A percentile compares a stretch with the other conserved stretches of the same genome.
phyloP scores from a whole-genome alignment of 1,284 basidiomycete species.

The Inonotus obliquus region DNA sequence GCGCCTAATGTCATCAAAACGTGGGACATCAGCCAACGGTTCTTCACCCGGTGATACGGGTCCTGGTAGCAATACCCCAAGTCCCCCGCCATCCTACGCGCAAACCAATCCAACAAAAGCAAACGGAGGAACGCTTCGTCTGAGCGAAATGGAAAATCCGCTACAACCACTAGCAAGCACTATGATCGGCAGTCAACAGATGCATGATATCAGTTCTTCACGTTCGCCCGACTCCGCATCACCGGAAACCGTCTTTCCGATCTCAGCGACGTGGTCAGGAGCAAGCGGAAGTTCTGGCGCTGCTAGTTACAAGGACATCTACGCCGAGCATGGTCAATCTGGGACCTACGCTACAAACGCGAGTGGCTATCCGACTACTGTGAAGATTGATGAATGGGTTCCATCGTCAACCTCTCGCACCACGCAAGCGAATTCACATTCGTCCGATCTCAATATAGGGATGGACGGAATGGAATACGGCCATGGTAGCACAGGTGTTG shows the following conservation, averaged over 20 bases:
- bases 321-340: not conserved
- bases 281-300: not conserved
- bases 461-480: constrained; percentile 19
- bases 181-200: not conserved
- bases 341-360: not conserved
- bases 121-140: not conserved
- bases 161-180: not conserved
- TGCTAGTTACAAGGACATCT: not conserved
- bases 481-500: constrained; percentile 3
- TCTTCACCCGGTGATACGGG: not conserved
- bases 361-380: constrained; percentile 1
- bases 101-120: not conserved
- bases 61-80: not conserved
- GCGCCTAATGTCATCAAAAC: constrained; percentile 40
- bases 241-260: not conserved
- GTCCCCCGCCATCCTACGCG: constrained; percentile 7
- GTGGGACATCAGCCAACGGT: constrained; percentile 3
- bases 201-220: not conserved
- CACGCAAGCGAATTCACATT: constrained; percentile 16
- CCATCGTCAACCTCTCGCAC: constrained; percentile 8
- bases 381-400: constrained; percentile 13
- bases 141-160: not conserved
- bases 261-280: not conserved
- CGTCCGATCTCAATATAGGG: constrained; percentile 13
- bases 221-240: constrained; percentile 2